Evolutionary conservation across 495 filamentous ascomycete species (phyloP).

Genomic region (Bryoglossum gracile): DNA sequence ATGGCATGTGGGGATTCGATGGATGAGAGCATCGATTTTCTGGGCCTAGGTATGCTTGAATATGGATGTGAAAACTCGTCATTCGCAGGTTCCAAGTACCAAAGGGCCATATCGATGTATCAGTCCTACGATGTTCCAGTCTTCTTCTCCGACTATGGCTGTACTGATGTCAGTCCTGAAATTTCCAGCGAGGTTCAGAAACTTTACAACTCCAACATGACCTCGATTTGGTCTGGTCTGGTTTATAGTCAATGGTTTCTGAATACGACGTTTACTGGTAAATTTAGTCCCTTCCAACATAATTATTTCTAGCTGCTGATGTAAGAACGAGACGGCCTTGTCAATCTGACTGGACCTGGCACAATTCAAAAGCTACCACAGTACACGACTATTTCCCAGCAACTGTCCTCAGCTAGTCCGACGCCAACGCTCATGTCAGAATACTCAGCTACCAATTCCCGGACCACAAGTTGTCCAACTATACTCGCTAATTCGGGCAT

Average conservation of each 20-base stretch:
- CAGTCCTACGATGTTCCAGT: constrained; percentile 74
- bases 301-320: constrained; percentile 55
- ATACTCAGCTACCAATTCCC: constrained; percentile 77
- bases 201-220: constrained; percentile 74
- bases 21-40: constrained; percentile 69
- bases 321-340: constrained; percentile 34
- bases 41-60: constrained; percentile 77
- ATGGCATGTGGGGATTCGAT: constrained; percentile 69
- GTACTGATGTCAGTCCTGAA: constrained; percentile 69
- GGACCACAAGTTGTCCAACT: constrained; percentile 59
- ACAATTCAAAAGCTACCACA: constrained; percentile 51
- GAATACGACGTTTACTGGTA: constrained; percentile 53
- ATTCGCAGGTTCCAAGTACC: constrained; percentile 64
- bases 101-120: constrained; percentile 72
- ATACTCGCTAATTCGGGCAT: constrained; percentile 52
- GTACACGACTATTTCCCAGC: constrained; percentile 61
- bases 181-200: constrained; percentile 69
- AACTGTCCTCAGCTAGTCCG: constrained; percentile 59
- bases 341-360: constrained; percentile 34
- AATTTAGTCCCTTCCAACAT: not conserved
- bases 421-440: constrained; percentile 50
- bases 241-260: constrained; percentile 98
- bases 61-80: constrained; percentile 81
- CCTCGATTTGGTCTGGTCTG: constrained; percentile 75
- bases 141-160: constrained; percentile 97